Evolutionary conservation across 176 grass and related monocot species (phyloP).

Genomic region (Eleusine indica): DNA sequence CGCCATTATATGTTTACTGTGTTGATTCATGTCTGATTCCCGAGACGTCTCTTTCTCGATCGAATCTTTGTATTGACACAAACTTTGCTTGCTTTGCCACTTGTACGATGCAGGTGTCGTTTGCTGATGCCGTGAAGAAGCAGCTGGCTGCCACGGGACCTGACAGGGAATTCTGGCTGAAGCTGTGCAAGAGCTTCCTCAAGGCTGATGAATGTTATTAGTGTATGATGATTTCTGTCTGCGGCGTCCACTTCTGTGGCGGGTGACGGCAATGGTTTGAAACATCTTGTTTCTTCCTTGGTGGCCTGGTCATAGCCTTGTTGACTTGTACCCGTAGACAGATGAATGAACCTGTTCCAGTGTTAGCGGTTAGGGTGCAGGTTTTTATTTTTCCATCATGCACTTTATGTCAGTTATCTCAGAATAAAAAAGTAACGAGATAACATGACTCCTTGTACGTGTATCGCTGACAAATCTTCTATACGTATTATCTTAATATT

Average conservation of each 20-base stretch:
- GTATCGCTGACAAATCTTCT: too few species aligned
- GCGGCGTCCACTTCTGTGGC: background rate
- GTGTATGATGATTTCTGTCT: background rate
- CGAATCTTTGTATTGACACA: background rate
- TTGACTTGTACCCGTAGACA: background rate
- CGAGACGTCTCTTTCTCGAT: background rate
- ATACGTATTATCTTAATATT: too few species aligned
- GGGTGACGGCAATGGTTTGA: background rate
- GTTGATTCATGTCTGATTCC: background rate
- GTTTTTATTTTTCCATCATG: background rate
- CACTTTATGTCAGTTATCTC: background rate
- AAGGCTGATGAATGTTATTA: slow-evolving; percentile 45
- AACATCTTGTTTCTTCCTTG: background rate
- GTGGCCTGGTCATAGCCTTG: background rate
- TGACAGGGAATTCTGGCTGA: slow-evolving; percentile 75
- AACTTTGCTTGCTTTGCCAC: background rate
- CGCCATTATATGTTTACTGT: background rate
- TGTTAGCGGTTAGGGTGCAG: background rate
- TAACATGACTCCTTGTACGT: too few species aligned
- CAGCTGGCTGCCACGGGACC: slow-evolving; percentile 57
- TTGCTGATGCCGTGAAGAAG: slow-evolving; percentile 58
- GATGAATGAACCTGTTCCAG: background rate
- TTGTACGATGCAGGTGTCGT: slow-evolving; percentile 30
- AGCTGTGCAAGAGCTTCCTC: slow-evolving; percentile 84
- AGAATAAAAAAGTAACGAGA: background rate